A percentile compares a stretch with the other conserved stretches of the same genome.
Conservation (phyloP, 768 basidiomycete species). For the Trametes cinnabarina region DNA sequence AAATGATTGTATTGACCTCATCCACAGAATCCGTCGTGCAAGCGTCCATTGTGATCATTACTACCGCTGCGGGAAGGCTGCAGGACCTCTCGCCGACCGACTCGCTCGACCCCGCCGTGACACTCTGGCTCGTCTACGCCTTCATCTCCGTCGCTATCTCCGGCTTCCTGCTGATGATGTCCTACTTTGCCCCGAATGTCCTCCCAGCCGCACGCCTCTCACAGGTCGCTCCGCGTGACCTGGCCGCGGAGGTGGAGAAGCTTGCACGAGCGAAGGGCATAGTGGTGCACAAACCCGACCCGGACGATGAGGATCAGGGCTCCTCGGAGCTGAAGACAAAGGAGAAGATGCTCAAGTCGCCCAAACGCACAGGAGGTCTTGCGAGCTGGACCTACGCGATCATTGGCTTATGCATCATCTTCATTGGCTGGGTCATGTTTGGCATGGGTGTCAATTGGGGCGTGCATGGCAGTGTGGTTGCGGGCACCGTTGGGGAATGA, state of each 20-base stretch:
- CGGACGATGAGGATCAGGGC: conserved; percentile 21
- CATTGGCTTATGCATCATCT: conserved; percentile 28
- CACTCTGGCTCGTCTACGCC: conserved; percentile 41
- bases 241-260: conserved; percentile 32
- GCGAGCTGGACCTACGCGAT: conserved; percentile 26
- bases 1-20: background rate
- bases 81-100: conserved; percentile 36
- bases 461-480: conserved; percentile 37
- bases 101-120: conserved; percentile 38
- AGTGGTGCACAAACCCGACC: conserved; percentile 11
- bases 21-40: conserved; percentile 40
- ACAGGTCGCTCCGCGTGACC: conserved; percentile 33
- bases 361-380: conserved; percentile 11
- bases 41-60: conserved; percentile 43
- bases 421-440: conserved; percentile 43
- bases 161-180: conserved; percentile 32
- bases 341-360: conserved; percentile 34
- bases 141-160: conserved; percentile 36
- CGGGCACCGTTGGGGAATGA: conserved; percentile 29
- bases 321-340: conserved; percentile 24
- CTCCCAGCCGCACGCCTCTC: conserved; percentile 41
- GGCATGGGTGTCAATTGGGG: conserved; percentile 43
- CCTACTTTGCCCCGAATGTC: conserved; percentile 26
- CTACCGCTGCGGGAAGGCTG: conserved; percentile 40
- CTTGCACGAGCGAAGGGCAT: conserved; percentile 25